These are phyloP conservation scores for Salicornia ramosissima DNA, from an alignment of 148 eudicot species.

Conservation along the genomic window DNA sequence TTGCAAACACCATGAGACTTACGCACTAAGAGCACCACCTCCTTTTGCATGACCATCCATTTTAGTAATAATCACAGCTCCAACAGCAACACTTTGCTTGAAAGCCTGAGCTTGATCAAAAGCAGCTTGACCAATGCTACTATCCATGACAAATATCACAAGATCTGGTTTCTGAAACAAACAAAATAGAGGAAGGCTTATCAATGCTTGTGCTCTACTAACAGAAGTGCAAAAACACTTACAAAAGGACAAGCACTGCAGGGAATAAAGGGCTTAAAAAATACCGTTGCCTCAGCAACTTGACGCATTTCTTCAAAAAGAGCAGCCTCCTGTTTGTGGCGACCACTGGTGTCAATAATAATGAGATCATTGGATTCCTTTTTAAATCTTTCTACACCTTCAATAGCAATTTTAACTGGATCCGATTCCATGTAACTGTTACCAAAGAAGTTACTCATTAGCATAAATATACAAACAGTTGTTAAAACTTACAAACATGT, in stretches of 20 bases:
- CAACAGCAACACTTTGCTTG: constrained; percentile 98
- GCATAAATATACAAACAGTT: not conserved
- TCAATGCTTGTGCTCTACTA: constrained; percentile 3
- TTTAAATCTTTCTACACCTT: constrained; percentile 93
- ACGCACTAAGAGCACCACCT: constrained; percentile 99
- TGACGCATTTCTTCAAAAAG: constrained; percentile 99
- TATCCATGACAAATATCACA: constrained; percentile 96
- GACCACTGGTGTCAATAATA: constrained; percentile 96
- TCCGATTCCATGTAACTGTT: constrained; percentile 94
- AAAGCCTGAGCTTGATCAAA: constrained; percentile 97
- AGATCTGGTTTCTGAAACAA: constrained; percentile 93
- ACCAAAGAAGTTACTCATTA: constrained; percentile 7
- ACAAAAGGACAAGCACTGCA: constrained; percentile 9
- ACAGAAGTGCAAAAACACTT: not conserved
- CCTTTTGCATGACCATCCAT: constrained; percentile 99
- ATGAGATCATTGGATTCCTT: constrained; percentile 92
- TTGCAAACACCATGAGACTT: constrained; percentile 35
- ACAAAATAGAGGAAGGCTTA: constrained; percentile 10
- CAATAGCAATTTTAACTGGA: constrained; percentile 92
- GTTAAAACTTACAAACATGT: not conserved
- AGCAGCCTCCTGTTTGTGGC: constrained; percentile 97
- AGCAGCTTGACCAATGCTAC: constrained; percentile 99
- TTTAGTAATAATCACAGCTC: constrained; percentile 95
- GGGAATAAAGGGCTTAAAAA: not conserved
- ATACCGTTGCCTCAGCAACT: constrained; percentile 92